phyloP scores from a whole-genome alignment of 2,329 filamentous ascomycete species.

The Colletotrichum sp. region DNA sequence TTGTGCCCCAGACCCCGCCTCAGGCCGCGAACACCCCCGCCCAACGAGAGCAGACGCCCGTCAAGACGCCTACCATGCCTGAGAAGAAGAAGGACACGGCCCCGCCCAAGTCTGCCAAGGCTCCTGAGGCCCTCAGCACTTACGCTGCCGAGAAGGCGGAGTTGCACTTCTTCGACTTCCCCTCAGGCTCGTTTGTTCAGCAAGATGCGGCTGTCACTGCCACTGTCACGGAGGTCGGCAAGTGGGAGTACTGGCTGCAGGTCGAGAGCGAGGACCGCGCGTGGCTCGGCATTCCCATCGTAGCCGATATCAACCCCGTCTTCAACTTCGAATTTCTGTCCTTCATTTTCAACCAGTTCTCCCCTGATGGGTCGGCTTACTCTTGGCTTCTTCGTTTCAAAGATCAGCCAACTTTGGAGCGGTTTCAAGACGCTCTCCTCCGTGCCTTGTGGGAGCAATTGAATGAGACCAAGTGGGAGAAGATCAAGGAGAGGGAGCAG shows the following conservation, averaged over 20 bases:
- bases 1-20: conserved; percentile 33
- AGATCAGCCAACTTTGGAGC: conserved; percentile 79
- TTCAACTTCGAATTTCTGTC: conserved; percentile 99
- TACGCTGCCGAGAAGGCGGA: conserved; percentile 80
- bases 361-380: conserved; percentile 85
- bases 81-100: conserved; percentile 34
- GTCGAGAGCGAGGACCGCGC: conserved; percentile 77
- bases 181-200: conserved; percentile 81
- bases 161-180: conserved; percentile 92
- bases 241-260: conserved; percentile 96
- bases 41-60: conserved; percentile 44
- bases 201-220: conserved; percentile 79
- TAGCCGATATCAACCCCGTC: conserved; percentile 90
- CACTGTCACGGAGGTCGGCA: conserved; percentile 83
- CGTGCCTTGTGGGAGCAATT: conserved; percentile 96
- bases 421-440: conserved; percentile 93
- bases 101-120: conserved; percentile 63
- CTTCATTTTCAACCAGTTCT: conserved; percentile 98
- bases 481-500: conserved; percentile 88
- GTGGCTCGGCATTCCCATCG: conserved; percentile 85
- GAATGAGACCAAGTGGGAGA: conserved; percentile 93
- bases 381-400: conserved; percentile 96
- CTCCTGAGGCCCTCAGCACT: conserved; percentile 74
- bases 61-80: conserved; percentile 34
- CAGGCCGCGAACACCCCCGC: conserved; percentile 54